A percentile compares a stretch with the other conserved stretches of the same genome.
Conservation (phyloP, 1,284 basidiomycete genomes). For the Ustilago cynodontis region DNA sequence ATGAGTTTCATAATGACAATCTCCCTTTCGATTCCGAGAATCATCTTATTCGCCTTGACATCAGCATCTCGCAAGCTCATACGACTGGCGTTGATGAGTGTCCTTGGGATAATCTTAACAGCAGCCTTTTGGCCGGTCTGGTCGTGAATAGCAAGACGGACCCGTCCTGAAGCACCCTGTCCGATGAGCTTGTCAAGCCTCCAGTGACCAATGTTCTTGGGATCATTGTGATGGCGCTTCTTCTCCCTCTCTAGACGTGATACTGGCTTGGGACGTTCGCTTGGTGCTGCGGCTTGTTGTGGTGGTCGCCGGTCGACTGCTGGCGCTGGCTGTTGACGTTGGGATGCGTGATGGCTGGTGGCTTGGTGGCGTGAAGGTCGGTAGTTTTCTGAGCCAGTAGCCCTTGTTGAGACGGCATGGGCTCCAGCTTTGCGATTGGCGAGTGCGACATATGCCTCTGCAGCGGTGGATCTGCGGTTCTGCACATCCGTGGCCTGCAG, state of each 20-base stretch:
- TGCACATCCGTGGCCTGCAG: slow-evolving; percentile 44
- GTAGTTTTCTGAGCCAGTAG: slow-evolving; percentile 43
- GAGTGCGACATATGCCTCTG: slow-evolving; percentile 45
- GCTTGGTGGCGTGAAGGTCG: slow-evolving; percentile 31
- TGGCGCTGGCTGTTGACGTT: slow-evolving; percentile 37
- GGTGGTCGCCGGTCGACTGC: slow-evolving; percentile 42
- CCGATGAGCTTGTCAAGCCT: slow-evolving; percentile 93
- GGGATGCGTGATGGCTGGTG: slow-evolving; percentile 43
- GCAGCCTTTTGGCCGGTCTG: slow-evolving; percentile 91
- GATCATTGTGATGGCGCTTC: slow-evolving; percentile 71
- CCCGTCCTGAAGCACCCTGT: slow-evolving; percentile 84
- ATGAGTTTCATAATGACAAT: slow-evolving; percentile 99
- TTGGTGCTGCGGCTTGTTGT: slow-evolving; percentile 19
- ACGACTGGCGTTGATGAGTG: slow-evolving; percentile 78
- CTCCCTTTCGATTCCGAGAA: slow-evolving; percentile 90
- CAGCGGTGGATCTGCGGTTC: slow-evolving; percentile 45
- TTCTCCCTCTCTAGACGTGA: slow-evolving; percentile 67
- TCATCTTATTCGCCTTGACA: slow-evolving; percentile 82
- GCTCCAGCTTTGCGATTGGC: slow-evolving; percentile 47
- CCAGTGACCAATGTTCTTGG: slow-evolving; percentile 84
- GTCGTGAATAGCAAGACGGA: slow-evolving; percentile 88
- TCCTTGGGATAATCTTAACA: slow-evolving; percentile 95
- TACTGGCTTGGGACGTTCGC: slow-evolving; percentile 49
- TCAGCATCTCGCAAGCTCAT: slow-evolving; percentile 80
- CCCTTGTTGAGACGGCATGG: slow-evolving; percentile 39